These are phyloP conservation scores for Globisporangium radiosum DNA, from an alignment of 352 stramenopile genomes.

Conservation along the genomic window DNA sequence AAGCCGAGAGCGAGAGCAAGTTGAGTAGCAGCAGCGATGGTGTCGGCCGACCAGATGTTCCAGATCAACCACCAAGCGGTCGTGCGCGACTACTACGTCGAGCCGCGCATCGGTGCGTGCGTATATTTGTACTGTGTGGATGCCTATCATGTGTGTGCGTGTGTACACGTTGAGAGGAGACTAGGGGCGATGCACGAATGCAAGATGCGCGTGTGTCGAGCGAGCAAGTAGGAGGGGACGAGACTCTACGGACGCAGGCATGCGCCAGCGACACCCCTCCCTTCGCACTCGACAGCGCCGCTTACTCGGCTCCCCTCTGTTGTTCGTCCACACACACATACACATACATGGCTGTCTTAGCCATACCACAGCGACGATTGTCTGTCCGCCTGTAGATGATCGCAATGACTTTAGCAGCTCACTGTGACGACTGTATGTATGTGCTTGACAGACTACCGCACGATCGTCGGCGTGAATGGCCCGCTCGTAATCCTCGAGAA, in stretches of 20 bases:
- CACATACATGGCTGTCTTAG: not conserved
- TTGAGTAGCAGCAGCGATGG: conserved; percentile 22
- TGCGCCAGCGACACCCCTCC: too few relatives aligned
- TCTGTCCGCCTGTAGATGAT: not conserved
- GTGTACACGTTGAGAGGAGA: not conserved
- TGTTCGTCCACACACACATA: not conserved
- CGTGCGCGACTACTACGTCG: conserved; percentile 83
- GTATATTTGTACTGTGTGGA: too few relatives aligned
- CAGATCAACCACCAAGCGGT: conserved; percentile 69
- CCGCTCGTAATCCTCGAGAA: conserved; percentile 99
- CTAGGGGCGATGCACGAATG: too few relatives aligned
- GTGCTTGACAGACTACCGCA: conserved; percentile 87
- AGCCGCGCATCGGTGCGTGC: conserved; percentile 69
- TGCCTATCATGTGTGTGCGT: not conserved
- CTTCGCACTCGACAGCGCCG: not conserved
- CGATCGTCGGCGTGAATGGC: conserved; percentile 98
- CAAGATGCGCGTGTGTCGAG: too few relatives aligned
- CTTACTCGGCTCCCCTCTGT: not conserved
- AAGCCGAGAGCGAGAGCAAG: not conserved
- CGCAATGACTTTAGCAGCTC: not conserved
- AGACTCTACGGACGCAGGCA: not conserved
- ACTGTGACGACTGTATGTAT: not conserved
- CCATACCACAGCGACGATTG: too few relatives aligned
- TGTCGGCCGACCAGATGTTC: conserved; percentile 66
- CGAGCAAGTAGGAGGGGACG: not conserved